Base-by-base conservation (phyloP, 495 filamentous ascomycete species). In the Penicillium macrosclerotiorum region DNA sequence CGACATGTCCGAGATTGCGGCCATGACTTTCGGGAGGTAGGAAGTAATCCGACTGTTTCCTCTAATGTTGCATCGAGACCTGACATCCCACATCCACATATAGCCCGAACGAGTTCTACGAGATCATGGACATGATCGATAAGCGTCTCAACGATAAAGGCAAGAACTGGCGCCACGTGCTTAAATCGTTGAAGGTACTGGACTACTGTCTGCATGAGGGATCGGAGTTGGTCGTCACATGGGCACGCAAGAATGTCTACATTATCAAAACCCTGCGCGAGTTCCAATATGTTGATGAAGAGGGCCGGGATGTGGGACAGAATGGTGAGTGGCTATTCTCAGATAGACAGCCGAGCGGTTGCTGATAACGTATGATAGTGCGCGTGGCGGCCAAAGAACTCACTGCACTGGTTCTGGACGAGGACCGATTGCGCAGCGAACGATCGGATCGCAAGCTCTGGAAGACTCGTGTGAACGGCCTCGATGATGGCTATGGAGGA, bases 111-210 rank as follows among this genome's bases (percentile, higher is more conserved):
- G 93, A 96, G 67, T 99, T 97, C 70, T 94, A 95, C 74, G 91
- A 99, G 62, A 96, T 99, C 56, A 95, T 99, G 84, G 94, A 97
- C 67, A 99, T 99, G 93, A 75, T 99, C 49, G 94, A 97, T 69
- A 97, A 97, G 76, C 86, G 94, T 48, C 75, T 99, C 56, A 99
- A 99, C 56, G 94, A 99, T 64, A 99, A 99, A 67, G 94, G 94
- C 57, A 99, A 96, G 78, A 99, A 99, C 67, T 99, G 94, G 94
- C 83, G 94, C 55, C 94, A 99, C 67, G 94, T 99, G 3, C 75
- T 99, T 42, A 99, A 99, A 72, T 93, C 91, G 20, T 72, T 99
- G 45, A 99, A 97, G 64, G 94, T 99, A 47, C 78, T 96, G 46
- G 94, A 99, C 69, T 99, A 99, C 69, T 95, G 90, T 72, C 76